Base-by-base conservation (phyloP, 352 stramenopile species). In the Phytophthora cactorum region DNA sequence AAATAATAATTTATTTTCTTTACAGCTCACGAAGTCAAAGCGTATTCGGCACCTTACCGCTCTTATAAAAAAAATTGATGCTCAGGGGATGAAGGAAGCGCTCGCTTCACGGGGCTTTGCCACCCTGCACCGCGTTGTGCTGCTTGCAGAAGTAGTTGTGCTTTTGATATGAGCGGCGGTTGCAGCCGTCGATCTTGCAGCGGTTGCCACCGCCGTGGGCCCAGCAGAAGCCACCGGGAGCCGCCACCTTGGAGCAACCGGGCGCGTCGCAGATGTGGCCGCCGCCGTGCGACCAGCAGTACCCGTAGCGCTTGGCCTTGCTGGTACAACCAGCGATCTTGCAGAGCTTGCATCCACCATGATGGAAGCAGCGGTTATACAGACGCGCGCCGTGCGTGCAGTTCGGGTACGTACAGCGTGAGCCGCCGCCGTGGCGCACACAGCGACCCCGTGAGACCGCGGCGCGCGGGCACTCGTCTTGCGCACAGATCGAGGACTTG, bases 61-160 rank as follows among this genome's bases (percentile, higher is more conserved):
- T 58, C 54, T 70, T 29, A 70, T 70, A 70, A 59, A 59, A 70
- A 64, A 58, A 27, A 28, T 29, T 49, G 36, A 8, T 59, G 46
- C 52, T 34, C 28, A 27, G 46, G 38, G 34, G 7, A 38, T 14
- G 34, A 39, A 10, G 6, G 34, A 6, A 51, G 5, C 71, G 10
- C 50, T 81, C 67, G 22, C 49, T 65, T 74, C 61, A 74, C 43
- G 61, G 50, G 5, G 44, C 34, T 38, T 70, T 67, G 31, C 43
- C 14, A 5, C 36, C 41, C 39, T 61, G 58, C 15, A 56, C 9
- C 15, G 17, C 65, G 39, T 72, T 81, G 72, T 91, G 83, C 63
- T 91, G 81, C 59, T 85, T 88, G 77, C 83, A 89, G 34, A 77
- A 87, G 70, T 89, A 87, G 58, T 86, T 73, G 68, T 86, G 80